Evolutionary conservation across 108 stramenopile genomes (phyloP), one percentile per base, ranked within the genome.

Genomic region (Skeletonema tropicum): DNA sequence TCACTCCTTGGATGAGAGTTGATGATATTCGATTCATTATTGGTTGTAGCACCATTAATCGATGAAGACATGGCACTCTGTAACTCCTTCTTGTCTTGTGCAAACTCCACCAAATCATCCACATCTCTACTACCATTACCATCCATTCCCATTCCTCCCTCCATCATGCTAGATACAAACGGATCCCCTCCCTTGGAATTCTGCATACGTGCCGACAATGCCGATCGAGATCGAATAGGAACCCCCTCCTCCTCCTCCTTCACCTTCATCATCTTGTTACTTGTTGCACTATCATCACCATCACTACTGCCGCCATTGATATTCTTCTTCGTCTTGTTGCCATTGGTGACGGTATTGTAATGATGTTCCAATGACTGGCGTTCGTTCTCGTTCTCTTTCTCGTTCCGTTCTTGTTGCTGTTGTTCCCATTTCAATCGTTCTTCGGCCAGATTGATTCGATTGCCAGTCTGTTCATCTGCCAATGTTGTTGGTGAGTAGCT

Each of bases 51-150:
- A 36, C 52, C 52, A 63, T 57, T 55, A n/a, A 49, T 52, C 26
- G 41, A 63, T 15, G 60, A 77, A 23, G 32, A 66, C 77, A 86
- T 68, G 57, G 76, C 49, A 46, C 82, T 69, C 35, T 91, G 83
- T 3, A 89, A 60, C 26, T 70, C 59, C 15, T 64, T 71, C 66
- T 88, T 83, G 15, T 90, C 85, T 48, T 74, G 13, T 5, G 86
- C 74, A 48, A 80, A 64, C 25, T 36, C 49, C 33, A 68, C 33
- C 33, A 71, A 26, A 4, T 66, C 60, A 58, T 80, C 72, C 58
- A 80, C 25, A 3, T 48, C 69, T 42, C 17, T 35, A 10, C 60
- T 58, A 42, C 64, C 4, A 12, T 12, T 12, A n/a, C 42, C n/a
- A n/a, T n/a, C n/a, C n/a, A n/a, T n/a, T n/a, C n/a, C 42, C 15